Evolutionary conservation across 768 basidiomycete species (phyloP).

Genomic region (Leccinum subgranulosum): DNA sequence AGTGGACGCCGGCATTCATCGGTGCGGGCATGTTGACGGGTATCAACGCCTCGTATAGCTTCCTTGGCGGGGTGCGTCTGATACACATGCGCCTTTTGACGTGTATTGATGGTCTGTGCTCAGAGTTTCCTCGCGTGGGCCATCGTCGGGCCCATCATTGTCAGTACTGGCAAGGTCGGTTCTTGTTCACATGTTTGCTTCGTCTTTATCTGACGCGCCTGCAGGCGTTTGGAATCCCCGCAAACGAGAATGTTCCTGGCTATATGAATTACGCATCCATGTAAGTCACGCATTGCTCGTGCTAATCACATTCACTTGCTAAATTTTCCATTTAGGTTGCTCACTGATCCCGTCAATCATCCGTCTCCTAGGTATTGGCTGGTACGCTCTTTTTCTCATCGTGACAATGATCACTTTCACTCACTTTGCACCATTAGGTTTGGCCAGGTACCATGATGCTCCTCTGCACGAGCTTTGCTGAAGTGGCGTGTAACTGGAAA

Average conservation of each 20-base stretch:
- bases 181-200: not conserved
- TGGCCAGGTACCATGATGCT: constrained; percentile 43
- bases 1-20: constrained; percentile 52
- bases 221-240: not conserved
- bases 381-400: constrained; percentile 2
- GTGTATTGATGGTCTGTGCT: not conserved
- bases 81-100: not conserved
- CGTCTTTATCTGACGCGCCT: too few relatives aligned
- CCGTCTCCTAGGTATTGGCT: constrained; percentile 63
- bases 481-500: constrained; percentile 24
- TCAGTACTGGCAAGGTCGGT: constrained; percentile 26
- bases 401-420: not conserved
- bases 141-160: constrained; percentile 53
- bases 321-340: constrained; percentile 29
- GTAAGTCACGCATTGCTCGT: not conserved
- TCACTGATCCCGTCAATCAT: constrained; percentile 39
- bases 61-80: constrained; percentile 39
- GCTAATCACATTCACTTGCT: not conserved
- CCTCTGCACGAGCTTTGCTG: constrained; percentile 42
- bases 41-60: constrained; percentile 55
- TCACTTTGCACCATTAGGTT: constrained; percentile 11
- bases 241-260: constrained; percentile 5
- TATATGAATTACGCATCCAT: constrained; percentile 26
- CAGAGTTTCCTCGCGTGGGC: constrained; percentile 60
- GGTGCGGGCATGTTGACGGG: constrained; percentile 61